Conservation (phyloP, 106 monocot genomes). For the Posidonia australis region DNA sequence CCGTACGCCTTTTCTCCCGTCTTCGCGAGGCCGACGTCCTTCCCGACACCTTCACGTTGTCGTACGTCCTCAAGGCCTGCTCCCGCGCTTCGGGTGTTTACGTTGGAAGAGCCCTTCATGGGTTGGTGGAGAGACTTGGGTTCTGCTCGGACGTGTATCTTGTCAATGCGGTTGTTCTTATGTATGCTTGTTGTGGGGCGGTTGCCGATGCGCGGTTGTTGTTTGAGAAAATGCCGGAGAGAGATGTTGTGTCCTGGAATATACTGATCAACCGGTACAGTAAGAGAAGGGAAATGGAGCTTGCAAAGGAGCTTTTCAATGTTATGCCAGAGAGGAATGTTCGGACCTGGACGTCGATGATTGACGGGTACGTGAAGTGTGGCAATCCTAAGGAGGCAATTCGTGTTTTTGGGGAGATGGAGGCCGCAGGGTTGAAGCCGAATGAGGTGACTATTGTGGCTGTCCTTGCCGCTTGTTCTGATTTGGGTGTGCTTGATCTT, state of each 20-base stretch:
- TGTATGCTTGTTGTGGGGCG: constrained; percentile 28
- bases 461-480: constrained; percentile 42
- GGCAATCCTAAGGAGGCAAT: constrained; percentile 34
- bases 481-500: constrained; percentile 36
- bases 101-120: constrained; percentile 30
- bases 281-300: constrained; percentile 30
- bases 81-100: constrained; percentile 5
- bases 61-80: constrained; percentile 52
- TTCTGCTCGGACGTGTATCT: constrained; percentile 34
- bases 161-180: constrained; percentile 34
- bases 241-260: constrained; percentile 54
- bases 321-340: constrained; percentile 41
- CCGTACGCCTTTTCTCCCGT: constrained; percentile 41
- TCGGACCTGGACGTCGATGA: constrained; percentile 57
- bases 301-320: constrained; percentile 33
- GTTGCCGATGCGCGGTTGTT: constrained; percentile 15
- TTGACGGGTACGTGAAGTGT: constrained; percentile 46
- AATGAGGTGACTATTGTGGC: constrained; percentile 52
- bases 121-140: constrained; percentile 34
- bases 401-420: constrained; percentile 35
- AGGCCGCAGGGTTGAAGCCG: constrained; percentile 23
- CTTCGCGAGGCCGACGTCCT: constrained; percentile 21
- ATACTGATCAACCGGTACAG: constrained; percentile 38
- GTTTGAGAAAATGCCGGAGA: constrained; percentile 43
- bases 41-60: constrained; percentile 41